Evolutionary conservation across 148 eudicot genomes (phyloP).

Genomic region (Amaranthus cruentus): DNA sequence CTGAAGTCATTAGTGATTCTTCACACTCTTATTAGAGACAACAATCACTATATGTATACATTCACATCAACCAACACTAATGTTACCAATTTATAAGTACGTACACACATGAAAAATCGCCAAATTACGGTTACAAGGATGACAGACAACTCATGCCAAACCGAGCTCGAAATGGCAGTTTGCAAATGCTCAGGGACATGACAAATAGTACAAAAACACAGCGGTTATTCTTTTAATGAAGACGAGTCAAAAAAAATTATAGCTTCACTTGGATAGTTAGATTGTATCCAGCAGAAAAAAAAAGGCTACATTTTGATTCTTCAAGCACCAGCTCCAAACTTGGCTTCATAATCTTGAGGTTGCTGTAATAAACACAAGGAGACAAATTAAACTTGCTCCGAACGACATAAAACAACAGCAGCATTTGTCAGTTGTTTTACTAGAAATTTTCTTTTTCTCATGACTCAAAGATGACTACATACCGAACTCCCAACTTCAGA

Average conservation of each 20-base stretch:
- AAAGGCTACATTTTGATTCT: background rate
- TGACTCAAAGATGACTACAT: background rate
- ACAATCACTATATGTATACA: too few species aligned
- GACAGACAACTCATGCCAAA: too few species aligned
- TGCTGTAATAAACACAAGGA: conserved; percentile 44
- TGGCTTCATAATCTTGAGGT: conserved; percentile 77
- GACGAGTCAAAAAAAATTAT: background rate
- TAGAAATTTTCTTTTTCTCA: background rate
- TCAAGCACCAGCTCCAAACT: conserved; percentile 57
- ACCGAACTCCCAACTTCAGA: background rate
- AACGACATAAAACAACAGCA: background rate
- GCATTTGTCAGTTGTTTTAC: background rate
- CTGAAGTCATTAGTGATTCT: too few species aligned
- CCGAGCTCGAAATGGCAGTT: too few species aligned
- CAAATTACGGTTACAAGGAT: too few species aligned
- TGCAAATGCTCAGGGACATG: too few species aligned
- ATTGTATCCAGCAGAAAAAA: background rate
- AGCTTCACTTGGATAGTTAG: background rate
- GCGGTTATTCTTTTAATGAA: too few species aligned
- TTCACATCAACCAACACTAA: too few species aligned
- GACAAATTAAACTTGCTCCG: background rate
- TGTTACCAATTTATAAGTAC: too few species aligned
- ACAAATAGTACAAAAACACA: too few species aligned
- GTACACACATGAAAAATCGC: too few species aligned
- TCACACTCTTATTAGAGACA: too few species aligned